Conservation (phyloP, 2,329 filamentous ascomycete species). For the Ceratocystis albifundus region DNA sequence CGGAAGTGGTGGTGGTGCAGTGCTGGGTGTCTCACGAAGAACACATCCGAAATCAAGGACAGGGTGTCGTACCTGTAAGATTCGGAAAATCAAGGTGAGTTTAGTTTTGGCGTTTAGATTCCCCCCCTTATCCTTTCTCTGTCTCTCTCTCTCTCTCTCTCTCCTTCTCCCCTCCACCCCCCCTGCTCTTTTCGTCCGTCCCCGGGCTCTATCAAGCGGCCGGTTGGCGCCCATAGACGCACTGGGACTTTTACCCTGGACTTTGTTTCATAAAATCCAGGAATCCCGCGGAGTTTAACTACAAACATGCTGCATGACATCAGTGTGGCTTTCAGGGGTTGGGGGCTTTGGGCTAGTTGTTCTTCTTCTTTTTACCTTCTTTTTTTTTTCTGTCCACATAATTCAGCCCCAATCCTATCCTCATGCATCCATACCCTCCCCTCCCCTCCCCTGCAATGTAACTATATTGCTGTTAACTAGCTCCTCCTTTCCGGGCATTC, state of each 20-base stretch:
- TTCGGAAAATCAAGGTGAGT: slow-evolving; percentile 25
- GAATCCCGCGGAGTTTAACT: too few species aligned
- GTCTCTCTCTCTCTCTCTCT: not conserved
- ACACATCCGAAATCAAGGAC: slow-evolving; percentile 22
- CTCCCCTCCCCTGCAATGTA: slow-evolving; percentile 1
- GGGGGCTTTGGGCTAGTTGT: not conserved
- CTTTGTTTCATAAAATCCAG: not conserved
- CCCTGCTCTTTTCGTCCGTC: not conserved
- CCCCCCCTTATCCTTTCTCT: not conserved
- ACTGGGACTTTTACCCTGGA: not conserved
- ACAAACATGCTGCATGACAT: not conserved
- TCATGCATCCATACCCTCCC: not conserved
- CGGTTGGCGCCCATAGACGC: not conserved
- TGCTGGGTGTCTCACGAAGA: slow-evolving; percentile 16
- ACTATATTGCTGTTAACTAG: not conserved
- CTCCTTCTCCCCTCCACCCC: too few species aligned
- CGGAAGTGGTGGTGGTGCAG: not conserved
- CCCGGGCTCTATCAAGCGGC: not conserved
- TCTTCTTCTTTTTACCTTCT: not conserved
- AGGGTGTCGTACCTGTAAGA: slow-evolving; percentile 25
- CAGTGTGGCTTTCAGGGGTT: not conserved
- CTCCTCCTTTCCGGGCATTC: not conserved
- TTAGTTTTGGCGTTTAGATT: not conserved
- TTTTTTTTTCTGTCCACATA: not conserved
- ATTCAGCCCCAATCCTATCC: not conserved